Conservation (phyloP, 2,329 filamentous ascomycete genomes). For the Fusarium devonianum region DNA sequence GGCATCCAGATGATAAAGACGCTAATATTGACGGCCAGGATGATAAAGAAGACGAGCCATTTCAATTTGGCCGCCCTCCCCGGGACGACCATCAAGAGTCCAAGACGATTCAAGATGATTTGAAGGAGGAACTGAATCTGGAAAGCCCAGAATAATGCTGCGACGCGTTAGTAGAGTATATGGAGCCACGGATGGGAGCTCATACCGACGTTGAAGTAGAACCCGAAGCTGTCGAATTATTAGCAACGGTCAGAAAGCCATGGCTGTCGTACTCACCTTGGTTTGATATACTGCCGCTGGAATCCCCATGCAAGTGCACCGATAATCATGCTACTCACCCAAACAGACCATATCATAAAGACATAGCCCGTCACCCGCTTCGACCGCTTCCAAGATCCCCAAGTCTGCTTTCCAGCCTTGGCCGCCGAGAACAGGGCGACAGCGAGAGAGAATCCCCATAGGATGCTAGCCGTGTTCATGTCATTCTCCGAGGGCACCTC, state of each 20-base stretch:
- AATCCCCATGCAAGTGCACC: slow-evolving; percentile 33
- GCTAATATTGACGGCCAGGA: slow-evolving; percentile 27
- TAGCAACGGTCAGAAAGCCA: background rate
- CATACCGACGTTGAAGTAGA: slow-evolving; percentile 31
- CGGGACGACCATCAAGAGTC: slow-evolving; percentile 29
- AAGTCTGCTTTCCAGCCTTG: slow-evolving; percentile 35
- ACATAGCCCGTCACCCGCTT: slow-evolving; percentile 26
- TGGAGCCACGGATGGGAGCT: no score
- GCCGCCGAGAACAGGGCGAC: slow-evolving; percentile 28
- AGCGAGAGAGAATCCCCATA: slow-evolving; percentile 38
- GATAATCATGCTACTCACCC: slow-evolving; percentile 29
- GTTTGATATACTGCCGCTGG: slow-evolving; percentile 25
- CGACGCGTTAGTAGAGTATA: slow-evolving; percentile 2
- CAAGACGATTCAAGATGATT: slow-evolving; percentile 37
- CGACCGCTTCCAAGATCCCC: slow-evolving; percentile 25
- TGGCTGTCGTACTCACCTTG: slow-evolving; percentile 21
- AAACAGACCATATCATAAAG: slow-evolving; percentile 37
- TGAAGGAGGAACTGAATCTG: slow-evolving; percentile 36
- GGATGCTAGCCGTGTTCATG: slow-evolving; percentile 35
- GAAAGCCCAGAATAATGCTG: slow-evolving; percentile 30
- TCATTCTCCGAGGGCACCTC: slow-evolving; percentile 24
- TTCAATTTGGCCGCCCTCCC: slow-evolving; percentile 13
- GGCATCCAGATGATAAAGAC: slow-evolving; percentile 32
- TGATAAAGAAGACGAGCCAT: slow-evolving; percentile 17
- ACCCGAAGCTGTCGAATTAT: slow-evolving; percentile 26